Percentiles rank a stretch among this genome's conserved stretches.
Evolutionary conservation across 306 rosid genomes (phyloP).

Genomic region (Potentilla sterilis): DNA sequence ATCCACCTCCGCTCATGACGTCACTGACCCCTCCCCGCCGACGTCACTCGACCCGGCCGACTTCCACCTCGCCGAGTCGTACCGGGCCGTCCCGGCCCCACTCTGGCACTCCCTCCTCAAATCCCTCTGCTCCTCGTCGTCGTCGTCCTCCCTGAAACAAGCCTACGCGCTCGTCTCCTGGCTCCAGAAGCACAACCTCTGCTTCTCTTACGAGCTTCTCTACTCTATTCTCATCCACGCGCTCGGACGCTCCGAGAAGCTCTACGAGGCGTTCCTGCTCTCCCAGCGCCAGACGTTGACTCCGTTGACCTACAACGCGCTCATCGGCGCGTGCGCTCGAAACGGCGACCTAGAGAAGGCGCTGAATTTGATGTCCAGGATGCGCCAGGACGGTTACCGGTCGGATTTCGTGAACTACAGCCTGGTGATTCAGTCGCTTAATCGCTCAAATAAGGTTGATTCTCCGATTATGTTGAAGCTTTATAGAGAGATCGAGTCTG

Average conservation of each 20-base stretch:
- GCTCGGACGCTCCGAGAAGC: slow-evolving; percentile 82
- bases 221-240: slow-evolving; percentile 94
- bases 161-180: slow-evolving; percentile 84
- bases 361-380: slow-evolving; percentile 65
- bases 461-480: slow-evolving; percentile 74
- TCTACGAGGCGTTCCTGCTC: slow-evolving; percentile 82
- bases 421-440: slow-evolving; percentile 73
- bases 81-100: slow-evolving; percentile 81
- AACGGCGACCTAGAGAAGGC: slow-evolving; percentile 85
- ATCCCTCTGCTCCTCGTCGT: slow-evolving; percentile 56
- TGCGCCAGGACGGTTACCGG: slow-evolving; percentile 80
- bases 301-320: slow-evolving; percentile 80
- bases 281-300: slow-evolving; percentile 70
- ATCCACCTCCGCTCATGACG: neutral
- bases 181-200: slow-evolving; percentile 86
- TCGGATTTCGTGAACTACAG: slow-evolving; percentile 82
- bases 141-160: slow-evolving; percentile 39
- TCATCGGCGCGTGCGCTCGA: slow-evolving; percentile 87
- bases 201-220: slow-evolving; percentile 85
- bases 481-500: slow-evolving; percentile 61
- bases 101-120: slow-evolving; percentile 91
- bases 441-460: slow-evolving; percentile 64
- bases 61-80: slow-evolving; percentile 75
- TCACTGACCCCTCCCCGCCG: slow-evolving; percentile 34
- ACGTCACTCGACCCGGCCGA: slow-evolving; percentile 64